Evolutionary conservation across 176 grass and related monocot species (phyloP).

Genomic region (Panicum miliaceum): DNA sequence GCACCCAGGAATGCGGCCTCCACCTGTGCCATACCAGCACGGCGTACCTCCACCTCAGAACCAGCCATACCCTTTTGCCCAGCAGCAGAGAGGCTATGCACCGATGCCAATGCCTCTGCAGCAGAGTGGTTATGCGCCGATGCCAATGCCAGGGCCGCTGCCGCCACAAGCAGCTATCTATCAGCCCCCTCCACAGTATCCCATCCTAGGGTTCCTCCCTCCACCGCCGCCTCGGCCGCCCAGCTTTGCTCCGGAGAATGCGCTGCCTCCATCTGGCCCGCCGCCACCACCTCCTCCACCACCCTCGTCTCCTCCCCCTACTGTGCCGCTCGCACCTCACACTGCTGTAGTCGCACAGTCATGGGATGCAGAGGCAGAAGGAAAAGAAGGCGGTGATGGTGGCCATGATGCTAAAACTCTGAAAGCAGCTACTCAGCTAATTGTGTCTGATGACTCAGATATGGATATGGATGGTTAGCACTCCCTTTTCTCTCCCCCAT

Average conservation of each 20-base stretch:
- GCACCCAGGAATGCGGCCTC: conserved; percentile 39
- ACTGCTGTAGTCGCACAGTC: conserved; percentile 16
- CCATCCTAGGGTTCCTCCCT: conserved; percentile 43
- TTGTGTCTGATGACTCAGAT: conserved; percentile 84
- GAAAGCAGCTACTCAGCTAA: conserved; percentile 42
- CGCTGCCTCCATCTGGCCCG: conserved; percentile 24
- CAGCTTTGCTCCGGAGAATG: conserved; percentile 33
- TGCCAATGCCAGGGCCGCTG: conserved; percentile 39
- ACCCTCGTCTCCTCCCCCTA: conserved; percentile 42
- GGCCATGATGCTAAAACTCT: conserved; percentile 28
- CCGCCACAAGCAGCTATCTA: conserved; percentile 40
- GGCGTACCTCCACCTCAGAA: conserved; percentile 24
- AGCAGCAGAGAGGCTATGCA: conserved; percentile 33
- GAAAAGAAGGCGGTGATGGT: conserved; percentile 35
- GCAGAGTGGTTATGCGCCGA: conserved; percentile 47
- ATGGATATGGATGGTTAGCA: conserved; percentile 93
- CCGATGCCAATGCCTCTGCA: conserved; percentile 44
- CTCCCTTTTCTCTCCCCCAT: conserved; percentile 24
- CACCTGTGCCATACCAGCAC: conserved; percentile 46
- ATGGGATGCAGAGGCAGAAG: conserved; percentile 16
- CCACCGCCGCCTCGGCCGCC: conserved; percentile 36
- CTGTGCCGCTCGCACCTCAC: conserved; percentile 26
- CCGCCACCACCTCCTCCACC: conserved; percentile 51
- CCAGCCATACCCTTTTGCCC: conserved; percentile 47
- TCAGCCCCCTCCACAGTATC: conserved; percentile 47